Conservation (phyloP, 164 flowering plant genomes). For the Magnolia officinalis region DNA sequence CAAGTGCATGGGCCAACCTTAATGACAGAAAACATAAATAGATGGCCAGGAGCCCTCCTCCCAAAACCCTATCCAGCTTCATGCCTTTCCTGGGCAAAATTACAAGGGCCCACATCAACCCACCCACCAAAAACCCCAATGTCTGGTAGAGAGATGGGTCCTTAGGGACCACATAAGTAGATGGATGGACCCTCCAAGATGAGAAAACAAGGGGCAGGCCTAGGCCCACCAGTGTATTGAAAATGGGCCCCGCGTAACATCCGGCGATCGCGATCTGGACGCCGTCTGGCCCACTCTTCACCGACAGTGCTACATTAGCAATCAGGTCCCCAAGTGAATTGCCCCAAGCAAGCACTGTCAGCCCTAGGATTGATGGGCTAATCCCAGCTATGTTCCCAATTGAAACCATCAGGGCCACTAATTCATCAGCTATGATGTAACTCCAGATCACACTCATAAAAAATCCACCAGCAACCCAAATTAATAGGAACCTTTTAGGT, state of each 20-base stretch:
- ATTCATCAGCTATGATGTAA: constrained; percentile 48
- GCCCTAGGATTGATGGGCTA: constrained; percentile 41
- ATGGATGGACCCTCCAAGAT: constrained; percentile 36
- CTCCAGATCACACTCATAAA: constrained; percentile 59
- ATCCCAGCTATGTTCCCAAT: constrained; percentile 37
- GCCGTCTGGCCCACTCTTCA: constrained; percentile 38
- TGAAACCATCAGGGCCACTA: constrained; percentile 44
- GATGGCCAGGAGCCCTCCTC: constrained; percentile 40
- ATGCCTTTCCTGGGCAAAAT: constrained; percentile 33
- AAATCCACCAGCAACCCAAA: constrained; percentile 56
- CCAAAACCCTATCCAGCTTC: constrained; percentile 39
- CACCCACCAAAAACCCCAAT: constrained; percentile 32
- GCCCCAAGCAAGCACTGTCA: constrained; percentile 60
- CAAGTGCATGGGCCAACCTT: constrained; percentile 6
- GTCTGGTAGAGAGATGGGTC: constrained; percentile 33
- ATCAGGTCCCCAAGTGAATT: constrained; percentile 51
- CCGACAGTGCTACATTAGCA: constrained; percentile 44
- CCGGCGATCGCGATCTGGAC: constrained; percentile 49
- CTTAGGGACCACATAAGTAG: constrained; percentile 22
- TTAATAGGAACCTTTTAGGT: constrained; percentile 34
- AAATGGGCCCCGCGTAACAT: constrained; percentile 50
- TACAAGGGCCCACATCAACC: constrained; percentile 43
- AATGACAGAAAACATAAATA: constrained; percentile 32
- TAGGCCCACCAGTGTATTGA: constrained; percentile 49
- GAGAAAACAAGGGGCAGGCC: constrained; percentile 39